phyloP scores from a whole-genome alignment of 768 basidiomycete genomes.

The Flagelloscypha sp. region DNA sequence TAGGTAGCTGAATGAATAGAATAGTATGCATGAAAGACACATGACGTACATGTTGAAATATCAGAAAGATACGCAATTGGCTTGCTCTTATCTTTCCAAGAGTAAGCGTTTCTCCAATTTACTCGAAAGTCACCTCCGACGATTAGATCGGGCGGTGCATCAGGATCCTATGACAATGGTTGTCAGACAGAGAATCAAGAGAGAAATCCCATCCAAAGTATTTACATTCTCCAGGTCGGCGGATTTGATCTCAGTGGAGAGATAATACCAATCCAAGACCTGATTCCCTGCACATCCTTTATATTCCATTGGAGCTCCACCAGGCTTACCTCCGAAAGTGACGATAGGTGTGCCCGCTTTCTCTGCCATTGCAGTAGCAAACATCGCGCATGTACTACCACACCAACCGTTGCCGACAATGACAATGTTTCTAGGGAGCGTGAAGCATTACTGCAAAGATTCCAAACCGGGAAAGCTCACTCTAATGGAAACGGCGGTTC shows the following conservation, averaged over 20 bases:
- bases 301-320: conserved; percentile 42
- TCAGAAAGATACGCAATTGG: conserved; percentile 34
- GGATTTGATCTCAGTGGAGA: conserved; percentile 56
- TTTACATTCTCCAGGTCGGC: conserved; percentile 42
- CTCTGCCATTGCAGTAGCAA: conserved; percentile 55
- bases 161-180: conserved; percentile 29
- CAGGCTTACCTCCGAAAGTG: conserved; percentile 51
- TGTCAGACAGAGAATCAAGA: background rate
- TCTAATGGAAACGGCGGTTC: conserved; percentile 14
- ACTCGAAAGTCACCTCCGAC: no score
- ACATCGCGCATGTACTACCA: conserved; percentile 58
- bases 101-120: background rate
- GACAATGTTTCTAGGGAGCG: conserved; percentile 33
- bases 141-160: conserved; percentile 33
- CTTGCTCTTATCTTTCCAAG: background rate
- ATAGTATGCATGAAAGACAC: background rate
- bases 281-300: conserved; percentile 54
- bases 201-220: conserved; percentile 2
- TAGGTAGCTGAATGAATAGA: conserved; percentile 13
- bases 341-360: conserved; percentile 43
- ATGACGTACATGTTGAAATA: conserved; percentile 24
- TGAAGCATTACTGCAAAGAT: background rate
- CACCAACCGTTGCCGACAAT: conserved; percentile 42
- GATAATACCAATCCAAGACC: conserved; percentile 51
- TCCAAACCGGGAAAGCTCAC: no score